Evolutionary conservation across 306 rosid species (phyloP).

Genomic region (Lathyrus aphaca): DNA sequence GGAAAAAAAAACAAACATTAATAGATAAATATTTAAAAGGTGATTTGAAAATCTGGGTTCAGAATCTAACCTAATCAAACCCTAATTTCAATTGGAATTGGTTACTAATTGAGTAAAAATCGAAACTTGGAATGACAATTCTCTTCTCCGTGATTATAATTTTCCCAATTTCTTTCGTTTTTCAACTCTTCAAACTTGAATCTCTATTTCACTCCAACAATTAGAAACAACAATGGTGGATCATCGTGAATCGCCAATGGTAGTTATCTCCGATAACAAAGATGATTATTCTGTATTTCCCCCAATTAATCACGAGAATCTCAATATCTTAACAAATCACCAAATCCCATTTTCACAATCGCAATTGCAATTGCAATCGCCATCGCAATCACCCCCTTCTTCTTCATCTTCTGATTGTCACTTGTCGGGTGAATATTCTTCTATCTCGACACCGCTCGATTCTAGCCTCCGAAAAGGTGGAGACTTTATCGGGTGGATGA

Average conservation of each 20-base stretch:
- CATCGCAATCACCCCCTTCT: not conserved
- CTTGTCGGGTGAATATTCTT: slow-evolving; percentile 17
- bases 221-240: slow-evolving; percentile 21
- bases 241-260: slow-evolving; percentile 25
- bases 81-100: not conserved
- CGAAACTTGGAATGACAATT: not conserved
- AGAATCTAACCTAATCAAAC: not conserved
- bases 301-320: slow-evolving; percentile 50
- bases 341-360: not conserved
- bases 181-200: not conserved
- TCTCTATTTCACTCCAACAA: not conserved
- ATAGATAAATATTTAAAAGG: too few relatives aligned
- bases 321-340: slow-evolving; percentile 10
- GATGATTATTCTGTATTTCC: slow-evolving; percentile 38
- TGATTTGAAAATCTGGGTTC: not conserved
- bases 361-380: slow-evolving; percentile 8
- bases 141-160: not conserved
- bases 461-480: slow-evolving; percentile 35
- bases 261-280: slow-evolving; percentile 7
- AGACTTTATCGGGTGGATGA: slow-evolving; percentile 45
- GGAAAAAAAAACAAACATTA: too few relatives aligned
- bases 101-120: too few relatives aligned
- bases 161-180: not conserved
- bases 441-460: slow-evolving; percentile 26
- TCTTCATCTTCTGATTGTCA: slow-evolving; percentile 58